Evolutionary conservation across 768 basidiomycete species (phyloP), one percentile per base, ranked within the genome.

Genomic region (Leccinum disarticulatum): DNA sequence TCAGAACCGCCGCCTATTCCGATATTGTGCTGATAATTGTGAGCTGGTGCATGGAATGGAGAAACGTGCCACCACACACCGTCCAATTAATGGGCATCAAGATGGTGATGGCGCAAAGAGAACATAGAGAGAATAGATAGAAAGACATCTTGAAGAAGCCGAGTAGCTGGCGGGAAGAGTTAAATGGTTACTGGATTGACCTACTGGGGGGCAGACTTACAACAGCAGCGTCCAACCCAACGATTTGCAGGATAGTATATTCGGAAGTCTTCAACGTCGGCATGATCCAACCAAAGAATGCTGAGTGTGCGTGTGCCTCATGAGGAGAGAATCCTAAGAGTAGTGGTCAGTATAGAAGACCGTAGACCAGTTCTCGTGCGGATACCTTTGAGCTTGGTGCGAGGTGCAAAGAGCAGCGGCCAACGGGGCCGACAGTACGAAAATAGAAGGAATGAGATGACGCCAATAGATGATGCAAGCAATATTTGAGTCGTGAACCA

Each of bases 131-230:
- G 76, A 99, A 99, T 28, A 98, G 80, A 68, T 90, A 87, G 74
- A 98, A 98, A 0, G 90, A 87, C 82, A 90, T 97, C 73, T 96
- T 95, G 81, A 93, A 90, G 76, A 99, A 98, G 64, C 88, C 93
- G 47, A 99, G 82, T 2, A 98, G 82, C 93, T 97, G 70, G 10
- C n/a, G 5, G 10, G 3, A 19, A 19, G 22, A 59, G 58, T 11
- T 55, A 33, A 64, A 41, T 22, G 17, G 5, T 14, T 19, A 49
- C 30, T n/a, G 17, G 31, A 46, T 36, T 19, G 30, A 28, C 52
- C 28, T 5, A 2, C 30, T 30, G 43, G 17, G n/a, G 17, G 33
- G 33, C 10, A 48, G 61, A 80, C 92, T 67, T 69, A 94, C 93
- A 66, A 98, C 97, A 2, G 94, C 95, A 46, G 96, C 96, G 73